Evolutionary conservation across 495 filamentous ascomycete genomes (phyloP).

Genomic region (Neurospora cerealis): DNA sequence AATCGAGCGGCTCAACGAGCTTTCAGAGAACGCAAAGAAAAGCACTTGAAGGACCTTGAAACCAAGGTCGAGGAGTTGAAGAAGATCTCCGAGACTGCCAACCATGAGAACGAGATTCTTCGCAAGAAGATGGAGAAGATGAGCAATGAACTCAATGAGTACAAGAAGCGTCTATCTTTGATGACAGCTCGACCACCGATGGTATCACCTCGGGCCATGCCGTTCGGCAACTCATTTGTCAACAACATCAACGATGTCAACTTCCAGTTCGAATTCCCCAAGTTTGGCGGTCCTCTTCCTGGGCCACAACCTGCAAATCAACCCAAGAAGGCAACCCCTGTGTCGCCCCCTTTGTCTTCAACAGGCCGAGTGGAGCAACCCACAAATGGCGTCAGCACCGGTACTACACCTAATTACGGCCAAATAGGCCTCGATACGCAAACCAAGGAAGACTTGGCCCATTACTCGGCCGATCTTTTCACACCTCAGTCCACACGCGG

Average conservation of each 20-base stretch:
- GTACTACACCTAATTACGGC: constrained; percentile 15
- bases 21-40: constrained; percentile 97
- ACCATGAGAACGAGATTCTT: constrained; percentile 76
- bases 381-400: constrained; percentile 18
- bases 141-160: constrained; percentile 76
- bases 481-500: constrained; percentile 22
- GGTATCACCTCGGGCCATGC: constrained; percentile 9
- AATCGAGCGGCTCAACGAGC: constrained; percentile 94
- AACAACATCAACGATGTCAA: constrained; percentile 60
- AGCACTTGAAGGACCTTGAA: constrained; percentile 91
- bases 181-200: constrained; percentile 28
- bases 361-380: constrained; percentile 22
- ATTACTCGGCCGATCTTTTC: constrained; percentile 23
- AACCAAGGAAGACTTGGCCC: constrained; percentile 26
- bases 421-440: constrained; percentile 17
- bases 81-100: constrained; percentile 71
- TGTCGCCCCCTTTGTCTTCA: constrained; percentile 10
- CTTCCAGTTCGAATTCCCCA: constrained; percentile 89
- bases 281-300: constrained; percentile 63
- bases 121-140: constrained; percentile 81
- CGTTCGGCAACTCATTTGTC: constrained; percentile 37
- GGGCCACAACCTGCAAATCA: constrained; percentile 47
- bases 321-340: constrained; percentile 18
- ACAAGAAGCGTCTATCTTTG: constrained; percentile 72
- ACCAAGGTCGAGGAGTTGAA: constrained; percentile 90